phyloP scores from a whole-genome alignment of 164 flowering plant species.

The Aristolochia californica region DNA sequence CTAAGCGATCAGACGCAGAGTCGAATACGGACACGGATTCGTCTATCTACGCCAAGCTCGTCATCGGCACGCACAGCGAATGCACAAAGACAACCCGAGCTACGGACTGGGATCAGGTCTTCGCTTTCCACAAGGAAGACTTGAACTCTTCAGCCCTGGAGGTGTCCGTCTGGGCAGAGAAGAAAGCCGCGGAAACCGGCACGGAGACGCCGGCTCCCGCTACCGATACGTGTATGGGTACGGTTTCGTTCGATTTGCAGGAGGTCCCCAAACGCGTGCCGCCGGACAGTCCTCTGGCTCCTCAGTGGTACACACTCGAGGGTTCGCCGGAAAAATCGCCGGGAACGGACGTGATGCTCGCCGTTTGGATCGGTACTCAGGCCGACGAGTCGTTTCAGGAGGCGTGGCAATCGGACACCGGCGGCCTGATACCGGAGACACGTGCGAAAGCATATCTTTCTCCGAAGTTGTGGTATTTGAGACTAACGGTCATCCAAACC shows the following conservation, averaged over 20 bases:
- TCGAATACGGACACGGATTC: conserved; percentile 10
- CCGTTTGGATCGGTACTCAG: conserved; percentile 94
- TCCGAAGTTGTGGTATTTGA: conserved; percentile 93
- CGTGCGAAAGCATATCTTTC: conserved; percentile 91
- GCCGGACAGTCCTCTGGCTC: conserved; percentile 94
- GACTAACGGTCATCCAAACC: conserved; percentile 93
- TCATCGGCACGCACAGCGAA: conserved; percentile 68
- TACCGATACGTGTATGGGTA: conserved; percentile 42
- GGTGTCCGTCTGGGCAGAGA: conserved; percentile 55
- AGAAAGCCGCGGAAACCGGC: conserved; percentile 19
- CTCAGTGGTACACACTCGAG: conserved; percentile 92
- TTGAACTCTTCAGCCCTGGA: conserved; percentile 65
- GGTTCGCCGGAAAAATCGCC: conserved; percentile 29
- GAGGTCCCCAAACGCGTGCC: conserved; percentile 90
- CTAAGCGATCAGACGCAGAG: conserved; percentile 23
- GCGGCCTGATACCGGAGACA: conserved; percentile 71
- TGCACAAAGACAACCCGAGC: conserved; percentile 37
- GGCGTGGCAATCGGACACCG: conserved; percentile 98
- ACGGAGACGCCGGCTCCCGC: conserved; percentile 6
- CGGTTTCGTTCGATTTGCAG: conserved; percentile 72
- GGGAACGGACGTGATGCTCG: conserved; percentile 69
- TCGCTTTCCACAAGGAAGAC: conserved; percentile 75
- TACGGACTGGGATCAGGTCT: conserved; percentile 88
- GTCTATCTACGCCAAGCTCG: conserved; percentile 46
- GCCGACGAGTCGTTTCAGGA: conserved; percentile 93